Evolutionary conservation across 768 basidiomycete species (phyloP).

Genomic region (Auricularia sp.): DNA sequence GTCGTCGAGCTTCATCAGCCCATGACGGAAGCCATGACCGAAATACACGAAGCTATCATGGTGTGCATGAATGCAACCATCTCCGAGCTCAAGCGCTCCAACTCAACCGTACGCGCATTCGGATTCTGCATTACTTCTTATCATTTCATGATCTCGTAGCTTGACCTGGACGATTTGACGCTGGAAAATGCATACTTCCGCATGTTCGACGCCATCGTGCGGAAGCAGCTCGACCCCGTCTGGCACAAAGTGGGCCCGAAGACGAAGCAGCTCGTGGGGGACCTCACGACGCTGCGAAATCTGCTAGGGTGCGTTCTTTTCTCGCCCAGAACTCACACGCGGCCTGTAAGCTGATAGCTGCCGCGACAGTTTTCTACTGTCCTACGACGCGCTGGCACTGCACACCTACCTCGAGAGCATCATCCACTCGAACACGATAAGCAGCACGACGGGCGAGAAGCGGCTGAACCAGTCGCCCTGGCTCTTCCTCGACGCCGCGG

Average conservation of each 20-base stretch:
- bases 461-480: constrained; percentile 71
- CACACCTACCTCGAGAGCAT: constrained; percentile 87
- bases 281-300: constrained; percentile 74
- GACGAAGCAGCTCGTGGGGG: constrained; percentile 84
- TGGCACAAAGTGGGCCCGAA: constrained; percentile 95
- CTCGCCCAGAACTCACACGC: no score
- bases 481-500: constrained; percentile 89
- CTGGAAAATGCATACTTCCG: constrained; percentile 91
- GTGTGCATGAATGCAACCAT: constrained; percentile 91
- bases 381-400: constrained; percentile 85
- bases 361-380: constrained; percentile 59
- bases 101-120: constrained; percentile 42
- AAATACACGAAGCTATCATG: constrained; percentile 84
- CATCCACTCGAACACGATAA: constrained; percentile 48
- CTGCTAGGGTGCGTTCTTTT: constrained; percentile 54
- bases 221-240: constrained; percentile 80
- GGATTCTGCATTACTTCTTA: neutral
- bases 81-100: constrained; percentile 79
- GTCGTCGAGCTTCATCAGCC: constrained; percentile 85
- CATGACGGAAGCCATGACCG: constrained; percentile 77
- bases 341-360: no score
- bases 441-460: constrained; percentile 34
- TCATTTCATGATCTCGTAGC: constrained; percentile 33
- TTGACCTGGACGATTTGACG: constrained; percentile 87
- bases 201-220: constrained; percentile 82